These are phyloP conservation scores for Hericium alpestre DNA, from an alignment of 768 basidiomycete species.

Conservation along the genomic window DNA sequence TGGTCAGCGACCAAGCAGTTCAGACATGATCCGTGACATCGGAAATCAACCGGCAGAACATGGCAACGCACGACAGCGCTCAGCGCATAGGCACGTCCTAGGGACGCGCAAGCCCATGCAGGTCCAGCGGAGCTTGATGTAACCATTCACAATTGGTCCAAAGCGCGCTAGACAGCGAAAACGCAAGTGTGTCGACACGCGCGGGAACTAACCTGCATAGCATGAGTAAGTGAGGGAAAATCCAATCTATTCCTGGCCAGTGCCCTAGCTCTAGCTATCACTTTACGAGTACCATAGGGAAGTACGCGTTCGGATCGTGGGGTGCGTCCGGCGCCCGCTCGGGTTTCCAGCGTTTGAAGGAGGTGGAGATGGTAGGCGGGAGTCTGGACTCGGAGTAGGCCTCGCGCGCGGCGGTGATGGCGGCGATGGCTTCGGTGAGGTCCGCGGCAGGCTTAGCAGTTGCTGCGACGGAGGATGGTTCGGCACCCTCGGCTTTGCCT, in stretches of 20 bases:
- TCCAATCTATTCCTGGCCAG: background rate
- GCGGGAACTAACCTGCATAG: no score
- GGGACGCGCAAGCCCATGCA: no score
- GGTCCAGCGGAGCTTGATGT: no score
- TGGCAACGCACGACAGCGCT: no score
- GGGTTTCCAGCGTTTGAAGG: conserved; percentile 68
- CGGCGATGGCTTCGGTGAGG: conserved; percentile 62
- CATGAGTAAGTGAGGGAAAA: no score
- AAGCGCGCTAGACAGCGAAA: no score
- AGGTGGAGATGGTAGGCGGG: conserved; percentile 63
- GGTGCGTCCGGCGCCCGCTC: conserved; percentile 67
- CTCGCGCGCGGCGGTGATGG: conserved; percentile 45
- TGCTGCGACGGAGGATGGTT: conserved; percentile 33
- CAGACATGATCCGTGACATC: no score
- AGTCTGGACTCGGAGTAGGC: conserved; percentile 53
- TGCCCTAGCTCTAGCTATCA: conserved; percentile 5
- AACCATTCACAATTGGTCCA: no score
- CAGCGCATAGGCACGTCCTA: no score
- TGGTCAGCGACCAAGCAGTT: no score
- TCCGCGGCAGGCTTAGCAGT: conserved; percentile 36
- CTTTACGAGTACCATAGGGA: conserved; percentile 59
- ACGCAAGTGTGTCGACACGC: no score
- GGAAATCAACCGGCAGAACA: no score
- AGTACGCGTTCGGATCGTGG: conserved; percentile 72
- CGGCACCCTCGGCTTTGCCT: conserved; percentile 17